Percentiles rank a stretch among this genome's conserved stretches.
Evolutionary conservation across 2,329 filamentous ascomycete species (phyloP).

Genomic region (Penicillium sclerotiorum): DNA sequence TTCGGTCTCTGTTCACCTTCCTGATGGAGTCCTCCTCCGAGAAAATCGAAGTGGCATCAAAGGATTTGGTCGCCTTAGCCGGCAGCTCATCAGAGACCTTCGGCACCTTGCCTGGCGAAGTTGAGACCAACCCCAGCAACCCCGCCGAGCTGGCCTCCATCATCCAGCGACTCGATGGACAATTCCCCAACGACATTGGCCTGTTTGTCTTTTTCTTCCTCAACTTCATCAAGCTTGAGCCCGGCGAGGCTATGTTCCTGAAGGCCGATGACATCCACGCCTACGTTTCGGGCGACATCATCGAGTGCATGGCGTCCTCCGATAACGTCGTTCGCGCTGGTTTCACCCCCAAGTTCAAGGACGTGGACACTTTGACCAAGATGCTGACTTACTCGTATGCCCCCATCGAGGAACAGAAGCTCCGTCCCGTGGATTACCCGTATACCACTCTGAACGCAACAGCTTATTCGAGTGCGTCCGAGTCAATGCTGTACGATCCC

Average conservation of each 20-base stretch:
- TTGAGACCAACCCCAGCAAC: constrained; percentile 39
- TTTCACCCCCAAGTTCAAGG: constrained; percentile 98
- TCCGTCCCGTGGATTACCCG: constrained; percentile 80
- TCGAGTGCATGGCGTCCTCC: constrained; percentile 99
- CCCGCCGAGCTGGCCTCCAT: constrained; percentile 72
- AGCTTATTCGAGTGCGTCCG: constrained; percentile 77
- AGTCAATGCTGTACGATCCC: constrained; percentile 80
- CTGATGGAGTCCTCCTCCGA: constrained; percentile 78
- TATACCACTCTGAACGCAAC: constrained; percentile 80
- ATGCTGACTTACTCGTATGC: constrained; percentile 97
- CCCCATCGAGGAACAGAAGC: constrained; percentile 93
- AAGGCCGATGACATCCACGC: constrained; percentile 97
- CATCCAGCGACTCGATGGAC: constrained; percentile 72
- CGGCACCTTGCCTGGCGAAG: constrained; percentile 54
- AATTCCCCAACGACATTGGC: constrained; percentile 89
- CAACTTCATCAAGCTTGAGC: constrained; percentile 85
- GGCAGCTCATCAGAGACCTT: constrained; percentile 71
- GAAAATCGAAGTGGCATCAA: constrained; percentile 65
- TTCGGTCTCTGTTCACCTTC: constrained; percentile 74
- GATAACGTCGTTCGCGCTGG: constrained; percentile 98
- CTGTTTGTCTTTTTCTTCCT: constrained; percentile 96
- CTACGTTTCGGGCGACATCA: constrained; percentile 77
- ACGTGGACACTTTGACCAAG: constrained; percentile 81
- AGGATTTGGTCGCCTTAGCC: constrained; percentile 71
- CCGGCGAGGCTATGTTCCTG: constrained; percentile 94